Conservation (phyloP, 2,329 filamentous ascomycete genomes). For the Xylariaceae sp. region DNA sequence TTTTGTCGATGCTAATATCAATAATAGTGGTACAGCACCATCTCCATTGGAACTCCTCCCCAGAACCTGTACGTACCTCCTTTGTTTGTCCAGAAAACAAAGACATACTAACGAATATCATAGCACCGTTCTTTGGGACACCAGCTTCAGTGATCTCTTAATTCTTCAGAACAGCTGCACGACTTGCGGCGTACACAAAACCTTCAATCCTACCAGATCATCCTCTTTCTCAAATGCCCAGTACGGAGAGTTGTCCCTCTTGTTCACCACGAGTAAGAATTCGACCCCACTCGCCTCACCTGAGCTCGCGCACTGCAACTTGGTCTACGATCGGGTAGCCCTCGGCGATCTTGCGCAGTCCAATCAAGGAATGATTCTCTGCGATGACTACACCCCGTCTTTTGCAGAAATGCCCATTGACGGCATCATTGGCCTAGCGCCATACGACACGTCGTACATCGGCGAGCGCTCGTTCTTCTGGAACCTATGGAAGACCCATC, state of each 20-base stretch:
- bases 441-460: conserved; percentile 16
- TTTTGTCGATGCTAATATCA: background rate
- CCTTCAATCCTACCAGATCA: conserved; percentile 41
- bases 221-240: conserved; percentile 39
- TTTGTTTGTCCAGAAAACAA: background rate
- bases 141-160: conserved; percentile 37
- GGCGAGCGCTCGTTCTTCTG: conserved; percentile 36
- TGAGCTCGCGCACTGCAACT: conserved; percentile 36
- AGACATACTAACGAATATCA: background rate
- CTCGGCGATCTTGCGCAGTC: conserved; percentile 39
- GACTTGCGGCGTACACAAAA: conserved; percentile 32
- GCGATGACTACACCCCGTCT: conserved; percentile 39
- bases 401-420: conserved; percentile 41
- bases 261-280: conserved; percentile 41
- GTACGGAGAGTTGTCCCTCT: conserved; percentile 19
- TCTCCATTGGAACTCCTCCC: conserved; percentile 26
- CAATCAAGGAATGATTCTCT: conserved; percentile 42
- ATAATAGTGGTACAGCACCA: conserved; percentile 22
- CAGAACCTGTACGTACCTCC: conserved; percentile 41
- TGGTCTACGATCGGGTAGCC: conserved; percentile 41
- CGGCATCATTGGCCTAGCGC: conserved; percentile 44
- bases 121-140: conserved; percentile 45
- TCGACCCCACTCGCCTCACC: conserved; percentile 35
- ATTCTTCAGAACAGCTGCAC: conserved; percentile 41
- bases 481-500: conserved; percentile 37